Percentiles rank a stretch among this genome's conserved stretches.
Evolutionary conservation across 768 basidiomycete species (phyloP).

Genomic region (Mycena polygramma): DNA sequence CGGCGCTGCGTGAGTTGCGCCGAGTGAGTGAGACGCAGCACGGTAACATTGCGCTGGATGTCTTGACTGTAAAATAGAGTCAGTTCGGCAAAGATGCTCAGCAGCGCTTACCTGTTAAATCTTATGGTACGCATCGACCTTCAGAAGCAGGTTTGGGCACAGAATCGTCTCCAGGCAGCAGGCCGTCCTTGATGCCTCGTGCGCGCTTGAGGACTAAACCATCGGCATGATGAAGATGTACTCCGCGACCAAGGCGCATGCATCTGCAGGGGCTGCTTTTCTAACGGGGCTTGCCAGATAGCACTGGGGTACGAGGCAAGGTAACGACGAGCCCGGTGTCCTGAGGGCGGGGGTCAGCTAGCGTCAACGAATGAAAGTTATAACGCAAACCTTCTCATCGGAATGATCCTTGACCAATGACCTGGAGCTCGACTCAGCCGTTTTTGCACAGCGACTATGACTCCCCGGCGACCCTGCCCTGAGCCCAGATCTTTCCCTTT

Average conservation of each 20-base stretch:
- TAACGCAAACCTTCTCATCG: slow-evolving; percentile 71
- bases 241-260: slow-evolving; percentile 78
- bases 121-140: slow-evolving; percentile 76
- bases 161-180: slow-evolving; percentile 65
- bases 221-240: slow-evolving; percentile 78
- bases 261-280: slow-evolving; percentile 67
- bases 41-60: slow-evolving; percentile 68
- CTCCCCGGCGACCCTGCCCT: slow-evolving; percentile 73
- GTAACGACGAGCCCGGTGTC: slow-evolving; percentile 76
- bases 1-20: slow-evolving; percentile 53
- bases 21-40: slow-evolving; percentile 74
- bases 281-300: slow-evolving; percentile 59
- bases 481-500: slow-evolving; percentile 84
- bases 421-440: slow-evolving; percentile 79
- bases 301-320: slow-evolving; percentile 70
- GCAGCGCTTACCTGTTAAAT: slow-evolving; percentile 69
- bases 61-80: slow-evolving; percentile 69
- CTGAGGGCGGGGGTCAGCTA: slow-evolving; percentile 51
- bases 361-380: slow-evolving; percentile 3
- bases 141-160: slow-evolving; percentile 66
- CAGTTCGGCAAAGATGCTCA: slow-evolving; percentile 16
- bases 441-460: slow-evolving; percentile 77
- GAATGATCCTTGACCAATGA: slow-evolving; percentile 92
- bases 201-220: slow-evolving; percentile 76
- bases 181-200: slow-evolving; percentile 74